Percentiles rank a stretch among this genome's conserved stretches.
phyloP scores from a whole-genome alignment of 768 basidiomycete genomes.

The Cyathus striatus region DNA sequence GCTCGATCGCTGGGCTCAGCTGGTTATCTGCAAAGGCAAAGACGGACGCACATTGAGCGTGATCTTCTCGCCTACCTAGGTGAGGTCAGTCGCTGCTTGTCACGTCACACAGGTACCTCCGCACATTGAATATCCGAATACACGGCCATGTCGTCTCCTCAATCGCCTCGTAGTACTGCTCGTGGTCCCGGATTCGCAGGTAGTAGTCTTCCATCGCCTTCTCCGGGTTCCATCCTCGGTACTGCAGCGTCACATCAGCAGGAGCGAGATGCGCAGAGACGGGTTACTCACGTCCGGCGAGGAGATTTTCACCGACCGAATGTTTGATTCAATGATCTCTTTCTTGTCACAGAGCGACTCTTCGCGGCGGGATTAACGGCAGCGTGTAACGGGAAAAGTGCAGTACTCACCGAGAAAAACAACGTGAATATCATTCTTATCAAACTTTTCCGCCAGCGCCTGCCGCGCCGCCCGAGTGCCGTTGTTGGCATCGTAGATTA shows the following conservation, averaged over 20 bases:
- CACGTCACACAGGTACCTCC: slow-evolving; percentile 95
- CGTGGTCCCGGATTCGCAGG: slow-evolving; percentile 81
- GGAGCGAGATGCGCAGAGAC: neutral
- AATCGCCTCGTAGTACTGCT: slow-evolving; percentile 84
- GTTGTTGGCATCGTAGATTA: slow-evolving; percentile 98
- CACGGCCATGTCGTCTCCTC: slow-evolving; percentile 90
- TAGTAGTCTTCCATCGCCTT: slow-evolving; percentile 91
- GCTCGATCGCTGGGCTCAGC: no score
- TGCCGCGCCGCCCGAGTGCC: slow-evolving; percentile 67
- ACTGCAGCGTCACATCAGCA: slow-evolving; percentile 42
- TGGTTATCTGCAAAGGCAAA: no score
- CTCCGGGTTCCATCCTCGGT: slow-evolving; percentile 90
- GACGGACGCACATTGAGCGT: no score
- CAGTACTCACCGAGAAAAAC: slow-evolving; percentile 73
- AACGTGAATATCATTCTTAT: slow-evolving; percentile 84
- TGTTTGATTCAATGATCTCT: slow-evolving; percentile 91
- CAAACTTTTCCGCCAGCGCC: slow-evolving; percentile 78
- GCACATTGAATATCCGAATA: slow-evolving; percentile 92
- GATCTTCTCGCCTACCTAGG: no score
- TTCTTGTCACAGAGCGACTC: slow-evolving; percentile 90
- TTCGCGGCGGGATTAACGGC: slow-evolving; percentile 22
- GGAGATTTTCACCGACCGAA: slow-evolving; percentile 94
- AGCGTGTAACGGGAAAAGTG: neutral
- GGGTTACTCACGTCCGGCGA: slow-evolving; percentile 81
- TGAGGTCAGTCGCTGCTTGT: no score